Conservation (phyloP, 176 grass and related monocot species). For the Oryza meyeriana region DNA sequence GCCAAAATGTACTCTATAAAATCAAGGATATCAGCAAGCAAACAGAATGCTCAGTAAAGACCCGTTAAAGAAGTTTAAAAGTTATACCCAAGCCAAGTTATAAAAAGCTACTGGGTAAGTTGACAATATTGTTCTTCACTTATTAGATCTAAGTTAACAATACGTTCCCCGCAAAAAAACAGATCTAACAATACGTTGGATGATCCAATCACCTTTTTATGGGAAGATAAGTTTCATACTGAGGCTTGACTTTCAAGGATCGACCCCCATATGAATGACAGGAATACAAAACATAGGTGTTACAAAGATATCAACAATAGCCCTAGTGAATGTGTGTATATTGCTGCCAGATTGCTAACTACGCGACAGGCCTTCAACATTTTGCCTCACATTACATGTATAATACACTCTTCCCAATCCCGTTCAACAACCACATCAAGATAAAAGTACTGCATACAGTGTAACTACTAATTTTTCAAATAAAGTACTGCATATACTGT, state of each 20-base stretch:
- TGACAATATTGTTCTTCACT: neutral
- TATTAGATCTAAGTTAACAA: constrained; percentile 8
- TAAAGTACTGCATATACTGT: neutral
- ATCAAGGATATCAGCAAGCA: constrained; percentile 12
- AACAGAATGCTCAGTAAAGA: neutral
- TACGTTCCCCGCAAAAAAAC: no score
- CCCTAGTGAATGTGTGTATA: neutral
- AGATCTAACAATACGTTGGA: neutral
- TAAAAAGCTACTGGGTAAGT: neutral
- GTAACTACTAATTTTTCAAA: neutral
- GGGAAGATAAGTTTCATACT: neutral
- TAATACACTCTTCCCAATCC: neutral
- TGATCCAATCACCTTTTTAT: neutral
- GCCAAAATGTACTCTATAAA: neutral
- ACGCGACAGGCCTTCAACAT: neutral
- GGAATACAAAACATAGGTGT: neutral
- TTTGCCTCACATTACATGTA: neutral
- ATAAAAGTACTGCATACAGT: neutral
- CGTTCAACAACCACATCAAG: neutral
- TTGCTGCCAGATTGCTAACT: neutral
- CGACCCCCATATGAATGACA: neutral
- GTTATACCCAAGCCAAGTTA: constrained; percentile 10
- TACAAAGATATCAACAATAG: neutral
- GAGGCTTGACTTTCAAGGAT: neutral
- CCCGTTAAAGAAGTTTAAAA: neutral